These are phyloP conservation scores for Gossypium mustelinum DNA, from an alignment of 345 rosid genomes.

Conservation along the genomic window DNA sequence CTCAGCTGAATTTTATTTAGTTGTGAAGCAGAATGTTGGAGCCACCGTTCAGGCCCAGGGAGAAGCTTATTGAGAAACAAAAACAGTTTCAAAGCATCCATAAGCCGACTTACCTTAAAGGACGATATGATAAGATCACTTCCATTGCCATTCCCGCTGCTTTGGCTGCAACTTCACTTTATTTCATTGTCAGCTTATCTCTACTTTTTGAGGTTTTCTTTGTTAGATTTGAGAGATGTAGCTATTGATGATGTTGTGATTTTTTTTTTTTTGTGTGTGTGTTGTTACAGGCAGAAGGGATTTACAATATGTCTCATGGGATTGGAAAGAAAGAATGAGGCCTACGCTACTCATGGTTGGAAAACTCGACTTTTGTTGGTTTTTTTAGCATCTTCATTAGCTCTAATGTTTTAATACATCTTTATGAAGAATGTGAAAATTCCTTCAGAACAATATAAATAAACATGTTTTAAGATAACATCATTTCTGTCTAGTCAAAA, in stretches of 20 bases:
- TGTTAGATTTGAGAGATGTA: neutral
- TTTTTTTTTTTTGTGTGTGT: too few relatives aligned
- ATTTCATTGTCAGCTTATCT: slow-evolving; percentile 59
- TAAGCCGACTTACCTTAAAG: slow-evolving; percentile 75
- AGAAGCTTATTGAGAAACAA: slow-evolving; percentile 80
- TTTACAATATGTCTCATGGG: slow-evolving; percentile 82
- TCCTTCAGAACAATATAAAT: too few relatives aligned
- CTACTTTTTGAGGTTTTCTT: neutral
- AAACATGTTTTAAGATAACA: too few relatives aligned
- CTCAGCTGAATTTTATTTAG: neutral
- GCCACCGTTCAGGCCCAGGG: slow-evolving; percentile 75
- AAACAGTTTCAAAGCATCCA: slow-evolving; percentile 69
- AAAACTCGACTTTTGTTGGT: neutral
- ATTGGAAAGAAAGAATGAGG: slow-evolving; percentile 77
- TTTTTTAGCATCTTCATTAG: neutral
- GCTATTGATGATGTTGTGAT: neutral
- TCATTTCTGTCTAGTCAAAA: too few relatives aligned
- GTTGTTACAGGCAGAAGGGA: slow-evolving; percentile 60
- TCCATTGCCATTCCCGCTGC: slow-evolving; percentile 82
- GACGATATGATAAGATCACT: slow-evolving; percentile 74
- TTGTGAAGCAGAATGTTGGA: slow-evolving; percentile 49
- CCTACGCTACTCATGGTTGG: neutral
- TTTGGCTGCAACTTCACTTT: slow-evolving; percentile 53
- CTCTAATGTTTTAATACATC: too few relatives aligned
- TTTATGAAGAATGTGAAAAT: too few relatives aligned